These are phyloP conservation scores for Exutisphaerella laricina DNA, from an alignment of 2,329 filamentous ascomycete species.

Conservation along the genomic window DNA sequence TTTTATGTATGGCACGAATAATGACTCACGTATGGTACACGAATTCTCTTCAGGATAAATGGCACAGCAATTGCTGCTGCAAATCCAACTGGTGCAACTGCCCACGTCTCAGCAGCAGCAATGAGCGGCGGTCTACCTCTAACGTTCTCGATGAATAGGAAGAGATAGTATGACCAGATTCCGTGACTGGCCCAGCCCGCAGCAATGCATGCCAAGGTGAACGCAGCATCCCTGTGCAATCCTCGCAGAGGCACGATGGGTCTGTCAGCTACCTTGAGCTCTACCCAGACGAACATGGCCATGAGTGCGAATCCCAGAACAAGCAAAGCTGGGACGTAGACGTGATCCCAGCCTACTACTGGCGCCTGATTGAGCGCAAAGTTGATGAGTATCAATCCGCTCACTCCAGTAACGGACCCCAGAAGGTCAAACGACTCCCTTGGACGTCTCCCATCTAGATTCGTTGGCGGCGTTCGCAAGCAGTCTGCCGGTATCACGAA, in stretches of 20 bases:
- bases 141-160: conserved; percentile 3
- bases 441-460: background rate
- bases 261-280: conserved; percentile 17
- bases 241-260: conserved; percentile 24
- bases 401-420: conserved; percentile 26
- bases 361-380: conserved; percentile 29
- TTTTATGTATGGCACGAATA: background rate
- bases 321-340: conserved; percentile 25
- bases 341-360: conserved; percentile 24
- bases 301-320: conserved; percentile 25
- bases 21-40: conserved; percentile 15
- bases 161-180: conserved; percentile 26
- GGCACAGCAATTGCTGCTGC: conserved; percentile 38
- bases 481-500: conserved; percentile 23
- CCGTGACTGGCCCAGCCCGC: conserved; percentile 28
- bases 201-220: conserved; percentile 26
- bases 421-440: conserved; percentile 22
- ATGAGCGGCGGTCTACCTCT: background rate
- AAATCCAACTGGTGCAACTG: conserved; percentile 40
- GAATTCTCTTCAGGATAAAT: conserved; percentile 18
- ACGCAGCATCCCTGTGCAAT: conserved; percentile 21
- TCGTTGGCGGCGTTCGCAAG: conserved; percentile 4
- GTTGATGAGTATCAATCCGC: conserved; percentile 30
- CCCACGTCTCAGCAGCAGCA: conserved; percentile 29
- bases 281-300: conserved; percentile 23